Conservation (phyloP, 495 filamentous ascomycete genomes). For the Penicillium egyptiacum region DNA sequence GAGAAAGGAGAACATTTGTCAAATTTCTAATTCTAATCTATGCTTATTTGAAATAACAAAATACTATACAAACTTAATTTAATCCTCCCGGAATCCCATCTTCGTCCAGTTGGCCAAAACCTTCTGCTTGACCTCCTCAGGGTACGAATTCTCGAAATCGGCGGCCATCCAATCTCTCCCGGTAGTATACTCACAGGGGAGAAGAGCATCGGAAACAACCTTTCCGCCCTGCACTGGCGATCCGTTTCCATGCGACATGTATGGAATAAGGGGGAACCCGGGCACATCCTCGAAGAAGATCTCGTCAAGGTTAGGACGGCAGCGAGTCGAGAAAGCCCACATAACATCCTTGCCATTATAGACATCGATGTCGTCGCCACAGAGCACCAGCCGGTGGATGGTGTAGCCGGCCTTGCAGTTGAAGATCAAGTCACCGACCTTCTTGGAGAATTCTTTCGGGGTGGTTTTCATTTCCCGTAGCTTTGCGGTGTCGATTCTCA, state of each 20-base stretch:
- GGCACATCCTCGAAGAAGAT: slow-evolving; percentile 39
- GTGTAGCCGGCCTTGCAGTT: slow-evolving; percentile 38
- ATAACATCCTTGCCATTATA: slow-evolving; percentile 39
- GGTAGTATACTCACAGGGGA: slow-evolving; percentile 38
- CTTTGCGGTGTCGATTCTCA: slow-evolving; percentile 34
- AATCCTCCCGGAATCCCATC: slow-evolving; percentile 34
- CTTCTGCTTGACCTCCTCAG: slow-evolving; percentile 36
- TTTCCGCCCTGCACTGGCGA: slow-evolving; percentile 35
- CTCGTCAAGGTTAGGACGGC: slow-evolving; percentile 39
- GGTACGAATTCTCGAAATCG: slow-evolving; percentile 38
- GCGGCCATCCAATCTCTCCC: slow-evolving; percentile 34
- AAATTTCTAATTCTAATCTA: not conserved
- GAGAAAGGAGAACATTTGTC: too few species aligned
- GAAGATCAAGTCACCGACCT: slow-evolving; percentile 40
- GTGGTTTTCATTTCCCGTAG: slow-evolving; percentile 35
- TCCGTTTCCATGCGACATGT: slow-evolving; percentile 37
- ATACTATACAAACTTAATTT: not conserved
- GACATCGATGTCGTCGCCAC: slow-evolving; percentile 43
- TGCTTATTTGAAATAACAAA: not conserved
- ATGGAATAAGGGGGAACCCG: slow-evolving; percentile 42
- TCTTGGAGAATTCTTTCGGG: slow-evolving; percentile 21
- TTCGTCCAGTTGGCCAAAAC: slow-evolving; percentile 34
- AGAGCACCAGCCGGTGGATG: slow-evolving; percentile 39
- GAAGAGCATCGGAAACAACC: slow-evolving; percentile 40
- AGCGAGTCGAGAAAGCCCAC: slow-evolving; percentile 46